A percentile compares a stretch with the other conserved stretches of the same genome.
These are phyloP conservation scores for Saturnispora silvae DNA, from an alignment of 805 yeast genomes.

Conservation along the genomic window DNA sequence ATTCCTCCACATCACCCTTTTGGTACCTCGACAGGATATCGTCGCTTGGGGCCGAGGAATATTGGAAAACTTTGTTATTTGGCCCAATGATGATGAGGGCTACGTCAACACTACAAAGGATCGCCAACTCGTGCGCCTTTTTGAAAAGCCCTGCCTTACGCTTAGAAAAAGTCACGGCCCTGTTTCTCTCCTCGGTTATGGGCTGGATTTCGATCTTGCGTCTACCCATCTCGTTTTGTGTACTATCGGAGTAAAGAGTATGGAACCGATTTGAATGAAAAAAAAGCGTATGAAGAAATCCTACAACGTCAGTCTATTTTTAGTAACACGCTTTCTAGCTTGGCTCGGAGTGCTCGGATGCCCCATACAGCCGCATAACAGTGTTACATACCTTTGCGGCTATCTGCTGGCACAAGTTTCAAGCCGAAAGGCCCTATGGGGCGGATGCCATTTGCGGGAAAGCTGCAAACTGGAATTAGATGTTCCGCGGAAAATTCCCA, in stretches of 20 bases:
- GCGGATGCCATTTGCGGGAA: too few relatives aligned
- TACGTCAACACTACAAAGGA: conserved; percentile 84
- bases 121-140: conserved; percentile 77
- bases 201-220: conserved; percentile 93
- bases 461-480: too few relatives aligned
- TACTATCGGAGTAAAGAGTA: too few relatives aligned
- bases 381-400: too few relatives aligned
- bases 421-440: too few relatives aligned
- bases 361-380: too few relatives aligned
- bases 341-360: too few relatives aligned
- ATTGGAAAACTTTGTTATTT: conserved; percentile 78
- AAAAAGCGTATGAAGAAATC: too few relatives aligned
- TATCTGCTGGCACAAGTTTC: too few relatives aligned
- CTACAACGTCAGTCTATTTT: background rate
- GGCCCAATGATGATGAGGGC: conserved; percentile 83
- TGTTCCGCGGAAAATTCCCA: too few relatives aligned
- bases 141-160: conserved; percentile 91
- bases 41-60: conserved; percentile 56
- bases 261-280: too few relatives aligned
- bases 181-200: conserved; percentile 76
- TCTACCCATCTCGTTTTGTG: conserved; percentile 75
- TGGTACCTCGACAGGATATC: conserved; percentile 34
- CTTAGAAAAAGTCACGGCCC: conserved; percentile 81
- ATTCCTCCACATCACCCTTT: conserved; percentile 35
- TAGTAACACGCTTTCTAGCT: too few relatives aligned